Conservation (phyloP, 805 yeast genomes). For the Metschnikowia aberdeeniae region DNA sequence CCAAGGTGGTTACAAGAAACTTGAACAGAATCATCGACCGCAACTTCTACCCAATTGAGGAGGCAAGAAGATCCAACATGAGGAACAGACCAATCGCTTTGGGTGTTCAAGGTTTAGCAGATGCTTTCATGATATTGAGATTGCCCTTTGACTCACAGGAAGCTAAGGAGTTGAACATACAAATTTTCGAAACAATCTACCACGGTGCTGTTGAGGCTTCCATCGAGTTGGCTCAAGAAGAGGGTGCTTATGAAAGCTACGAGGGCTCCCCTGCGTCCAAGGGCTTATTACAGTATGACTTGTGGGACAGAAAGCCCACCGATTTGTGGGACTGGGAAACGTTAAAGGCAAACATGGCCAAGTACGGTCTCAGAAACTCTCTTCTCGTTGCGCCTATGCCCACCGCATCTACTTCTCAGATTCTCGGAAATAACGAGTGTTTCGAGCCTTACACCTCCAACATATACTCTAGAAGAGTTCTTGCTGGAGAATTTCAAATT, state of each 20-base stretch:
- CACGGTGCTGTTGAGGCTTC: constrained; percentile 59
- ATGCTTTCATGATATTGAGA: constrained; percentile 52
- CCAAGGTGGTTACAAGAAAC: constrained; percentile 53
- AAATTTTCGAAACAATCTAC: constrained; percentile 58
- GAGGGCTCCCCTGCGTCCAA: constrained; percentile 58
- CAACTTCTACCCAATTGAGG: constrained; percentile 53
- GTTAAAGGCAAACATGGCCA: constrained; percentile 46
- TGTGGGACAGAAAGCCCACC: constrained; percentile 58
- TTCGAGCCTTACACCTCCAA: constrained; percentile 62
- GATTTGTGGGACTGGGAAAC: constrained; percentile 57
- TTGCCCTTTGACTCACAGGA: constrained; percentile 55
- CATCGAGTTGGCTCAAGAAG: constrained; percentile 47
- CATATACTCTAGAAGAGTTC: constrained; percentile 58
- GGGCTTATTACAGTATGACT: constrained; percentile 53
- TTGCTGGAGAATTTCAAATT: constrained; percentile 62
- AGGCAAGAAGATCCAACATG: constrained; percentile 51
- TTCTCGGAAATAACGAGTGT: constrained; percentile 58
- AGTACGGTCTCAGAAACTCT: constrained; percentile 54
- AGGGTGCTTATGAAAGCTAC: constrained; percentile 49
- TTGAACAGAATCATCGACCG: constrained; percentile 56
- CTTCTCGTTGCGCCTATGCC: constrained; percentile 64
- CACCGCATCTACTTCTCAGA: constrained; percentile 63
- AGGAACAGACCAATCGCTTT: constrained; percentile 59
- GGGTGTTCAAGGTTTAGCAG: constrained; percentile 64
- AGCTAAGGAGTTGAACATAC: constrained; percentile 53